Evolutionary conservation across 2,329 filamentous ascomycete species (phyloP), one percentile per base, ranked within the genome.

Genomic region (Neophaeococcomyces mojaviensis): DNA sequence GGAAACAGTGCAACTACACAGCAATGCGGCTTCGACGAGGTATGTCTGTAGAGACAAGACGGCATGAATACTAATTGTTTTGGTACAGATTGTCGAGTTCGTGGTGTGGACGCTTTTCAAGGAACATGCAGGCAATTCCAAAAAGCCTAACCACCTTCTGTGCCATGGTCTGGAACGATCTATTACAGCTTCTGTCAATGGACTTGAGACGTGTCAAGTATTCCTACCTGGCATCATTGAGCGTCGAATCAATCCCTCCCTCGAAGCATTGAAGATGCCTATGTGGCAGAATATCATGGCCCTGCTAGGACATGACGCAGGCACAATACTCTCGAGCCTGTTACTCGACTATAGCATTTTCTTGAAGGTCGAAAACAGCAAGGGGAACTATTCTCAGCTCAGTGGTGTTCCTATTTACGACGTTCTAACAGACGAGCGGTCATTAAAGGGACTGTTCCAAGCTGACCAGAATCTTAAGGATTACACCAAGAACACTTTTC

Each of bases 291-390:
- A 83, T 47, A 60, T 96, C 9, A 75, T 94, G 15, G 71, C 74
- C 20, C 67, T 95, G 3, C 67, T 97, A 9, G 92, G 90, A 0
- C 75, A 74, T 49, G 79, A 79, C 39, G 86, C 86, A 2, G 85
- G 94, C 50, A 72, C 73, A 19, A 81, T 90, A 49, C 87, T 96
- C 78, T 74, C 86, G 42, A 76, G 84, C 55, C 68, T 95, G 48
- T 71, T 97, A 4, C 64, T 89, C 2, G 79, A 92, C 50, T 86
- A 82, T 61, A 84, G 85, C 5, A 68, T 97, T 4, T 98, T 92
- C 59, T 58, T 77, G 10, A 67, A 76, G 3, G 64, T 94, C 9
- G 66, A 78, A 32, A 69, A 69, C 19, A 76, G 77, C 9, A 71
- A 67, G 45, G 77, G 77, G 2, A 88, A 87, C 56, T 83, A 84